phyloP scores from a whole-genome alignment of 2,329 filamentous ascomycete genomes.

The Scytalidium sp. region DNA sequence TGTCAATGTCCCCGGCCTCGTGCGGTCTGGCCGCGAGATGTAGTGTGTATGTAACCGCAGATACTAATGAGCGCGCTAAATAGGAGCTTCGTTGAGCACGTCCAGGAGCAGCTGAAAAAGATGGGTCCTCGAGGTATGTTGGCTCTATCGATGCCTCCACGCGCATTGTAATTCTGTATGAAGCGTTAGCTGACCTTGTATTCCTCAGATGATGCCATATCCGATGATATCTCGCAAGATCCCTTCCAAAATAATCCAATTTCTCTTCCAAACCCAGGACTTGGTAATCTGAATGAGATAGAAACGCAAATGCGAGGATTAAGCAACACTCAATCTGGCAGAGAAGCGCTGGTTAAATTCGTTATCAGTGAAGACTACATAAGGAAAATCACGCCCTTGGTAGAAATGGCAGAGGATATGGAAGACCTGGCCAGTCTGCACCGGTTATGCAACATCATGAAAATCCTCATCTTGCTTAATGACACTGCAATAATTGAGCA shows the following conservation, averaged over 20 bases:
- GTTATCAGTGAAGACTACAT: slow-evolving; percentile 87
- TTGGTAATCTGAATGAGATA: slow-evolving; percentile 81
- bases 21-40: too few species aligned
- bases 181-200: slow-evolving; percentile 19
- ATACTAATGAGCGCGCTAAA: too few species aligned
- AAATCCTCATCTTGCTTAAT: slow-evolving; percentile 90
- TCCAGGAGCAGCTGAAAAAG: slow-evolving; percentile 73
- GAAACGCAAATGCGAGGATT: slow-evolving; percentile 80
- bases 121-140: slow-evolving; percentile 59
- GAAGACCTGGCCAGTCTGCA: slow-evolving; percentile 86
- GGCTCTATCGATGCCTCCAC: neutral
- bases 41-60: too few species aligned
- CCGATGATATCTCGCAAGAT: slow-evolving; percentile 81
- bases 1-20: too few species aligned
- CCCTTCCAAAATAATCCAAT: slow-evolving; percentile 58
- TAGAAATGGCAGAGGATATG: slow-evolving; percentile 86
- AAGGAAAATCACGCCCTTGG: slow-evolving; percentile 77
- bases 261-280: slow-evolving; percentile 71
- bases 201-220: slow-evolving; percentile 74
- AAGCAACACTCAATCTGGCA: slow-evolving; percentile 69
- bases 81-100: slow-evolving; percentile 87
- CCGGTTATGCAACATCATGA: slow-evolving; percentile 95
- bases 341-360: slow-evolving; percentile 84
- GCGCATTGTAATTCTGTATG: neutral
- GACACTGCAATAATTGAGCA: slow-evolving; percentile 94